A percentile compares a stretch with the other conserved stretches of the same genome.
These are phyloP conservation scores for Litchi chinensis DNA, from an alignment of 345 rosid genomes.

Conservation along the genomic window DNA sequence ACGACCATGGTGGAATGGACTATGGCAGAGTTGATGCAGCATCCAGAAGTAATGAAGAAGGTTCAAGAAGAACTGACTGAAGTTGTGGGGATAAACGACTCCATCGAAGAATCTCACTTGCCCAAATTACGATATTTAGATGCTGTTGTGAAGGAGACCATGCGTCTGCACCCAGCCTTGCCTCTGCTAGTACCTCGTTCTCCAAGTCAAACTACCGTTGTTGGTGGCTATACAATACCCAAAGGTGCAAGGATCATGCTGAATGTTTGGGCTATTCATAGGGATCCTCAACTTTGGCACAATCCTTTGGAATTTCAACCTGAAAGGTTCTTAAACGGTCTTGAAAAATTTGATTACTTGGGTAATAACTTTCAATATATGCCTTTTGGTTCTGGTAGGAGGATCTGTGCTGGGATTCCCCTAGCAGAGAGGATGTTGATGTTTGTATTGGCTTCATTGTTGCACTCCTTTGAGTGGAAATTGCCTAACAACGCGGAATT, in stretches of 20 bases:
- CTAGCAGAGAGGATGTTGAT: slow-evolving; percentile 41
- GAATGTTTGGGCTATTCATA: slow-evolving; percentile 37
- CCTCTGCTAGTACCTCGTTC: slow-evolving; percentile 32
- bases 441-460: slow-evolving; percentile 28
- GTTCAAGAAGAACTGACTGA: slow-evolving; percentile 22
- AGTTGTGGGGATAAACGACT: slow-evolving; percentile 24
- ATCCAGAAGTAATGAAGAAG: slow-evolving; percentile 23
- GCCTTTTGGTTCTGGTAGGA: slow-evolving; percentile 51
- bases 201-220: slow-evolving; percentile 7
- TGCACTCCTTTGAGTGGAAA: slow-evolving; percentile 45
- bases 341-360: slow-evolving; percentile 19
- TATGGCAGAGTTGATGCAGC: slow-evolving; percentile 25
- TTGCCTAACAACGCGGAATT: slow-evolving; percentile 12
- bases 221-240: slow-evolving; percentile 35
- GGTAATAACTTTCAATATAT: slow-evolving; percentile 36
- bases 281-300: slow-evolving; percentile 42
- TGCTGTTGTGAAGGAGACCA: slow-evolving; percentile 34
- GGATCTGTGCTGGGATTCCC: slow-evolving; percentile 42
- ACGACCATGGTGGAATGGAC: slow-evolving; percentile 28
- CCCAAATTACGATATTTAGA: slow-evolving; percentile 27
- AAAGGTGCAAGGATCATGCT: slow-evolving; percentile 32
- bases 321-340: slow-evolving; percentile 29
- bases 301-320: slow-evolving; percentile 36
- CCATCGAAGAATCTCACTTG: slow-evolving; percentile 34
- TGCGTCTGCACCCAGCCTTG: slow-evolving; percentile 37